Evolutionary conservation across 306 rosid species (phyloP).

Genomic region (Casuarina cunninghamiana): DNA sequence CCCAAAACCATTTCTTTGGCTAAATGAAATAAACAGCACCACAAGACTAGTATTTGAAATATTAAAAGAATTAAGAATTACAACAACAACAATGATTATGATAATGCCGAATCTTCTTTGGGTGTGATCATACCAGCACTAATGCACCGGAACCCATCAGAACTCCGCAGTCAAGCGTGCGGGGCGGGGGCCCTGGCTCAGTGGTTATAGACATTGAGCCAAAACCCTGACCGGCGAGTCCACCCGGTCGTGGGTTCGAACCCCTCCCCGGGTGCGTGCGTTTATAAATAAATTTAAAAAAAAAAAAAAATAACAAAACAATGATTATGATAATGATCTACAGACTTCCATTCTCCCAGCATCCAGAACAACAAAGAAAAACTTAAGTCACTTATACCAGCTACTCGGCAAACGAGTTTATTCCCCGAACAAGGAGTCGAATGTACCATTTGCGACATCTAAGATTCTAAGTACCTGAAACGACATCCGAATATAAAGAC

Average conservation of each 20-base stretch:
- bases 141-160: too few relatives aligned
- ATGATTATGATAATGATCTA: not conserved
- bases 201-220: too few relatives aligned
- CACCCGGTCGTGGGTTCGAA: too few relatives aligned
- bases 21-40: constrained; percentile 6
- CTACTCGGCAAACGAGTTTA: not conserved
- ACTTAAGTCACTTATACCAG: not conserved
- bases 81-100: not conserved
- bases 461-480: not conserved
- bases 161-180: too few relatives aligned
- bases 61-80: not conserved
- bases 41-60: not conserved
- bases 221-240: too few relatives aligned
- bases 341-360: not conserved
- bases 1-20: constrained; percentile 13
- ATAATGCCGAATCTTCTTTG: too few relatives aligned
- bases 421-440: not conserved
- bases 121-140: too few relatives aligned
- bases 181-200: too few relatives aligned
- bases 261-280: too few relatives aligned
- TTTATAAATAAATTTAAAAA: not conserved
- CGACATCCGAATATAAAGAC: constrained; percentile 11
- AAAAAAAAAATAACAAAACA: not conserved
- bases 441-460: not conserved
- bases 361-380: not conserved